Base-by-base conservation (phyloP, 1,284 basidiomycete genomes). In the Ganoderma leucocontextum region DNA sequence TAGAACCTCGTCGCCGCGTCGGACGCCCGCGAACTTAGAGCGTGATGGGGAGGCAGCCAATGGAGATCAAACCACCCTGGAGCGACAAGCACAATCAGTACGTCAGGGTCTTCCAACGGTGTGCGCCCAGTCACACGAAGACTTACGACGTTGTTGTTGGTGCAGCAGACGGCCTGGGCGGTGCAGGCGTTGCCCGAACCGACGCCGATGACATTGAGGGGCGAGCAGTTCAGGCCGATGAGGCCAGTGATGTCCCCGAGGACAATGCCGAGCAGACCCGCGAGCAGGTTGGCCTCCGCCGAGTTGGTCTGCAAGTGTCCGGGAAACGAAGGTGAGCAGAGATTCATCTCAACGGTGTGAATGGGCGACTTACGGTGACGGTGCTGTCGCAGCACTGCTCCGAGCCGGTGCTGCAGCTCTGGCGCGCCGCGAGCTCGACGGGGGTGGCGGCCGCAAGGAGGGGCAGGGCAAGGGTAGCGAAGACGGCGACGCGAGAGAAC, bases 391-490 rank as follows among this genome's bases (percentile, higher is more conserved):
- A 74, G 66, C 71, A 74, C 55, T 72, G 71, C 25, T 68, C 65
- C 22, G 63, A 19, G 6, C 73, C 70, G 52, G 71, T 72, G 64
- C 65, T 67, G 71, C 73, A 74, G 42, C 35, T 62, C 67, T 70
- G 72, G 57, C 67, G 70, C 33, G 60, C 62, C 68, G 49, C 65
- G 59, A 72, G 71, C 53, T 73, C 66, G 49, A 67, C 72, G 52
- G 76, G 75, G 64, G 72, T 77, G 74, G 76, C 76, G 72, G 65
- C 74, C 76, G 75, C 75, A 76, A 77, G 75, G 70, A 76, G 60
- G 53, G 75, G 71, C 62, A 77, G 69, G 42, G 73, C 72, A 17
- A 77, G 67, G 38, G 70, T 60, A 57, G 68, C 49, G 66, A 68
- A 60, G 42, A 64, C 69, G 60, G 62, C 60, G 53, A 38, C 58